Percentiles rank a stretch among this genome's conserved stretches.
Evolutionary conservation across 805 yeast genomes (phyloP).

Genomic region (Priceomyces fermenticarens): DNA sequence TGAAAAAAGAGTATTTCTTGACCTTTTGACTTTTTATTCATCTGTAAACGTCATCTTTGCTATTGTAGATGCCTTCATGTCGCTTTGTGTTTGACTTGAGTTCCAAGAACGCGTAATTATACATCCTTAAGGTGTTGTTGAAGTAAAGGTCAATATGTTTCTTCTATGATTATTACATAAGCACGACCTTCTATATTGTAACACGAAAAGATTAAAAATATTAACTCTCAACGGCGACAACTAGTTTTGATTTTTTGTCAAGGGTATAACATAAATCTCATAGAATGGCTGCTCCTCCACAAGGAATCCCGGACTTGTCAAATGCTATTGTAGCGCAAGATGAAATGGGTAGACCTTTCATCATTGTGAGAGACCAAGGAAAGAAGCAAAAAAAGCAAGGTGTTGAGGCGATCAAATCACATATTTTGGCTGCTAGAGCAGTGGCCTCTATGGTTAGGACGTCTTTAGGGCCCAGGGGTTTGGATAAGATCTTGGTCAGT

Average conservation of each 20-base stretch:
- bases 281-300: constrained; percentile 12
- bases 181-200: too few species aligned
- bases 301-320: constrained; percentile 83
- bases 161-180: too few species aligned
- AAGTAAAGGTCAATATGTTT: too few species aligned
- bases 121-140: too few species aligned
- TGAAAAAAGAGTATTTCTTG: too few species aligned
- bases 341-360: constrained; percentile 98
- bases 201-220: constrained; percentile 3
- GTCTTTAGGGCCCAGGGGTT: constrained; percentile 96
- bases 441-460: constrained; percentile 91
- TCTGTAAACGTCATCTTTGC: too few species aligned
- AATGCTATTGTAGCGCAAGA: constrained; percentile 99
- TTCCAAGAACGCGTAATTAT: too few species aligned
- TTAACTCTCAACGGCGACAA: constrained; percentile 8
- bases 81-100: too few species aligned
- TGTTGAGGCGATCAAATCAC: constrained; percentile 59
- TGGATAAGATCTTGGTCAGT: constrained; percentile 90
- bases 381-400: constrained; percentile 67
- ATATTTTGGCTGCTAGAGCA: constrained; percentile 90
- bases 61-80: too few species aligned
- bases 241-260: neutral
- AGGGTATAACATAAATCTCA: neutral
- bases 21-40: too few species aligned
- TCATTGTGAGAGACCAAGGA: constrained; percentile 86